Evolutionary conservation across 306 rosid species (phyloP), one percentile per base, ranked within the genome.

Genomic region (Urtica urens): DNA sequence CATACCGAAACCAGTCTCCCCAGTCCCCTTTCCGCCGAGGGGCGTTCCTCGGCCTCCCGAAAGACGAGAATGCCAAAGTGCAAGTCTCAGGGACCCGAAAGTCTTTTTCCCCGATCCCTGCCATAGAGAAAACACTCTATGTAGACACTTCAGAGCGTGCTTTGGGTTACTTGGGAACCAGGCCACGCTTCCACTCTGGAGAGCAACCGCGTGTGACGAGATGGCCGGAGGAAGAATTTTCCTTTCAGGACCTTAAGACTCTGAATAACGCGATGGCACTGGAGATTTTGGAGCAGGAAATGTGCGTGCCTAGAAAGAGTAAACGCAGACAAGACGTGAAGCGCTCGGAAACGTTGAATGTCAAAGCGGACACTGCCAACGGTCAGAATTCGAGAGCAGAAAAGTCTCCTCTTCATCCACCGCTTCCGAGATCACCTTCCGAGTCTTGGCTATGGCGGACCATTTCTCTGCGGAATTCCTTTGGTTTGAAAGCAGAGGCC

Each of bases 391-490:
- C 65, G 54, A 68, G 59, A 33, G 49, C 51, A 38, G 51, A 33
- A 49, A n/a, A 33, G 41, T 66, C 81, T 69, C 68, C 69, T 59
- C 78, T 59, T 46, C 81, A 81, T 5, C 99, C 85, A 29, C 94
- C 99, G 19, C 58, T 85, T 53, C 99, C 95, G 15, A 90, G 70
- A 71, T 85, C 99, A 10, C 99, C 99, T 41, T 77, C 95, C 0
- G 93, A 90, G 63, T 90, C 99, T 29, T 90, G 95, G 99, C 95
- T 90, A 42, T 79, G 87, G 87, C 81, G 80, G 9, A 74, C 94
- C 12, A 66, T 82, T 60, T 57, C 94, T 23, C 41, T 69, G 0
- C 61, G 65, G 59, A 79, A 71, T 23, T 62, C 76, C 29, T 21
- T 55, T 58, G 59, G 70, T 34, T 45, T 20, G 5, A 51, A 62